Evolutionary conservation across 177 flowering plant species (phyloP).

Genomic region (Vitis hybrid): DNA sequence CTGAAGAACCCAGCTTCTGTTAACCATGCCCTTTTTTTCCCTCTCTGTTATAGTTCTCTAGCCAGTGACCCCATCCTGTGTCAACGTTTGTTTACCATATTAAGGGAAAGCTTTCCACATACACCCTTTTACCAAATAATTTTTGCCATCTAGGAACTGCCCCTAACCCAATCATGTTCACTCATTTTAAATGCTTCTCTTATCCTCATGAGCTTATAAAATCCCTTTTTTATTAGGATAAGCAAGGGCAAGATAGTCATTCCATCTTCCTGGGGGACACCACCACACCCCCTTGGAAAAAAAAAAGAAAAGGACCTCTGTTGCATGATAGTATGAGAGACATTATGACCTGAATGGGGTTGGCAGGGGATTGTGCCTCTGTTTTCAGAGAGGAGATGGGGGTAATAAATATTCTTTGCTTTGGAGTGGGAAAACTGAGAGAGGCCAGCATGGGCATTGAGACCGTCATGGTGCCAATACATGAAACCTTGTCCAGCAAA

Average conservation of each 20-base stretch:
- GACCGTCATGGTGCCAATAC: background rate
- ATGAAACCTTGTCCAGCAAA: background rate
- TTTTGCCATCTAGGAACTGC: slow-evolving; percentile 36
- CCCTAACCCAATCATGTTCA: slow-evolving; percentile 25
- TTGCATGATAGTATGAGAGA: slow-evolving; percentile 12
- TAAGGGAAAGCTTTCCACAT: slow-evolving; percentile 6
- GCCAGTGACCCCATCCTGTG: slow-evolving; percentile 14
- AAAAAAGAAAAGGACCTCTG: background rate
- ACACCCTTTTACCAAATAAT: slow-evolving; percentile 27
- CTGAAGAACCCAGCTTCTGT: slow-evolving; percentile 30
- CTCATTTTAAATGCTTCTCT: slow-evolving; percentile 15
- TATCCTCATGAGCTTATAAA: slow-evolving; percentile 8
- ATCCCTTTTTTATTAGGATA: background rate
- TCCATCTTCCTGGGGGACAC: background rate
- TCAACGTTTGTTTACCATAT: slow-evolving; percentile 19
- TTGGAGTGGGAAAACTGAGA: slow-evolving; percentile 5
- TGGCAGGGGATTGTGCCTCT: slow-evolving; percentile 15
- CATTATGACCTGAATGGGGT: slow-evolving; percentile 20
- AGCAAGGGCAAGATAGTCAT: slow-evolving; percentile 16
- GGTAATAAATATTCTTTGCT: slow-evolving; percentile 13
- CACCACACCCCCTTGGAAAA: background rate
- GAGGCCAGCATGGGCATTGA: slow-evolving; percentile 8
- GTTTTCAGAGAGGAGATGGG: slow-evolving; percentile 14
- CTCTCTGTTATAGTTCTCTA: slow-evolving; percentile 11
- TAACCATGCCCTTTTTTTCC: slow-evolving; percentile 13